phyloP scores from a whole-genome alignment of 257 asterid genomes.

The Galeopsis tetrahit region DNA sequence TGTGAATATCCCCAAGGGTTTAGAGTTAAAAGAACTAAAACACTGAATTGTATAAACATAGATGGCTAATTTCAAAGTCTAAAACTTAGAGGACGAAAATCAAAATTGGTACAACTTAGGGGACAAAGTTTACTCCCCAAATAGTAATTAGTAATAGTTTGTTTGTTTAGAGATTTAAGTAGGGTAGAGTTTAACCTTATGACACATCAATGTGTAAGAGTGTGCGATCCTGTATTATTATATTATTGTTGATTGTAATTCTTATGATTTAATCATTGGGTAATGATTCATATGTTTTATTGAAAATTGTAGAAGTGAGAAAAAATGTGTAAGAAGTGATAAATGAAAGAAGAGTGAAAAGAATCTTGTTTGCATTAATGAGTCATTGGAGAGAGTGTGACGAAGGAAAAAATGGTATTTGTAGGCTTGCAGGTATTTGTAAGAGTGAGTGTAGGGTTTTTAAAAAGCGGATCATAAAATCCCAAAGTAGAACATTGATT shows the following conservation, averaged over 20 bases:
- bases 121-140: too few relatives aligned
- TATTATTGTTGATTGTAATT: background rate
- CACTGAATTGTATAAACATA: too few relatives aligned
- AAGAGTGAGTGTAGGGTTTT: background rate
- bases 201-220: background rate
- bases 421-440: background rate
- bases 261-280: background rate
- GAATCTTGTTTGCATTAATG: background rate
- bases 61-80: too few relatives aligned
- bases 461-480: background rate
- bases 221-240: background rate
- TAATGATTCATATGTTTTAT: too few relatives aligned
- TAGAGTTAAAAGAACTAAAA: too few relatives aligned
- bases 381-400: background rate
- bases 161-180: background rate
- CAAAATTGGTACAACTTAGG: too few relatives aligned
- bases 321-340: background rate
- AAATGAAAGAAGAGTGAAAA: background rate
- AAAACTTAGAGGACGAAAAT: too few relatives aligned
- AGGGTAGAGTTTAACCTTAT: background rate
- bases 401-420: background rate
- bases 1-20: too few relatives aligned
- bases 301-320: background rate
- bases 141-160: too few relatives aligned
- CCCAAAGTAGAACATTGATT: background rate